Evolutionary conservation across 805 yeast species (phyloP), one percentile per base, ranked within the genome.

Genomic region (Ogataea minuta): DNA sequence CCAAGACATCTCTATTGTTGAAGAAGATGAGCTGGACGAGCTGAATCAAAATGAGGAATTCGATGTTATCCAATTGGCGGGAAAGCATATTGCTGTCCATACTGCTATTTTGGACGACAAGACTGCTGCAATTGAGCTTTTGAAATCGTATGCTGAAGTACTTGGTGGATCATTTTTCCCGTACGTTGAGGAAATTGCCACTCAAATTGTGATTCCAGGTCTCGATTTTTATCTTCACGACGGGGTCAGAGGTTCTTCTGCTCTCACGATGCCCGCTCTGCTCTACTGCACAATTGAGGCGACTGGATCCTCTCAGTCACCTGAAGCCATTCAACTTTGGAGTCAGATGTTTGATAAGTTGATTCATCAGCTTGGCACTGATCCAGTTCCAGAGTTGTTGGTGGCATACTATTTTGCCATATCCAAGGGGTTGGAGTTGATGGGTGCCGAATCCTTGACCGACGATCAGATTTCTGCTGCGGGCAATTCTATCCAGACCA

Each of bases 101-200:
- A 90, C 97, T 3, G 88, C 96, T 9, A 70, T 86, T n/a, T 71
- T 93, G 43, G 99, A 93, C 57, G 98, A 91, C 48, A 93, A 93
- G 64, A 90, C 87, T 3, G 75, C 83, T 29, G 97, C 98, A 6
- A 86, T 93, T 70, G 97, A 91, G 57, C 68, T 91, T 36, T 68
- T 93, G 38, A 77, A 87, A 48, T 77, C 82, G 5, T 93, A 93
- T 58, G 95, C 96, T 11, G 80, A 83, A 33, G 84, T 85, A 45
- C 73, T 93, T 47, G 87, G 85, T 46, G 90, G 76, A 16, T 83
- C 77, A 39, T 93, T 93, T 62, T 83, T 76, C 52, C 90, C 87
- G 6, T 91, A 84, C 67, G 93, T 87, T 13, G 74, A 74, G 31
- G 90, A 84, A 54, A 77, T 90, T 46, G 76, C 88, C 37, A 72